Conservation (phyloP, 225 moss, liverwort and hornwort species). For the Physcomitrellopsis africana region DNA sequence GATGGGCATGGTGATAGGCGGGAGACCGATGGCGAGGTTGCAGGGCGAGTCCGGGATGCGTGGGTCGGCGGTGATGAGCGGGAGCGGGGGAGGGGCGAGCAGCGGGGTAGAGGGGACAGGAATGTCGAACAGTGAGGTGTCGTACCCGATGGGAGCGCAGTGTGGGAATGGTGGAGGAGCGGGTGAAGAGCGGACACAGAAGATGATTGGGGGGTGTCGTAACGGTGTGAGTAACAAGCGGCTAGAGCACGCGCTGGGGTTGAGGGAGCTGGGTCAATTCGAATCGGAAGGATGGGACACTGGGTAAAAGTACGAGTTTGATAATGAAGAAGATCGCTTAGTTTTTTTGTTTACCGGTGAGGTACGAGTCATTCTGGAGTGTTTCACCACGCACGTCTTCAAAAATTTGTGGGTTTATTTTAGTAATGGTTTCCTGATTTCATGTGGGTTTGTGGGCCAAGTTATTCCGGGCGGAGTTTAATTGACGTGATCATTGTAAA, state of each 20-base stretch:
- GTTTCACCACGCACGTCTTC: no score
- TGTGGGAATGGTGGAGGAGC: constrained; percentile 29
- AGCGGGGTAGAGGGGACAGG: constrained; percentile 22
- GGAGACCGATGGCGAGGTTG: constrained; percentile 30
- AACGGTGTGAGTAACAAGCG: constrained; percentile 41
- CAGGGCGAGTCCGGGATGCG: constrained; percentile 26
- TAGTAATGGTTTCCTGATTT: no score
- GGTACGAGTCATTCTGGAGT: no score
- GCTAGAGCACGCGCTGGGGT: constrained; percentile 57
- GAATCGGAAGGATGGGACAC: constrained; percentile 24
- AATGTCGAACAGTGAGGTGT: constrained; percentile 33
- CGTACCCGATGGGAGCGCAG: constrained; percentile 44
- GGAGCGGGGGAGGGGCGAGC: constrained; percentile 37
- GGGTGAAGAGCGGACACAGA: constrained; percentile 35
- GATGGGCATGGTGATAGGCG: constrained; percentile 29
- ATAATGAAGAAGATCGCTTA: no score
- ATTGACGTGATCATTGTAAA: no score
- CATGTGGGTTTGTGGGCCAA: no score
- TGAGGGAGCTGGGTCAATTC: constrained; percentile 56
- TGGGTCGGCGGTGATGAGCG: constrained; percentile 28
- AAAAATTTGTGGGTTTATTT: no score
- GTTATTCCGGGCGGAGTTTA: no score
- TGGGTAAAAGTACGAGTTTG: no score
- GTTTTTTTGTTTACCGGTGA: no score
- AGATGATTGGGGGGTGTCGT: constrained; percentile 41